A percentile compares a stretch with the other conserved stretches of the same genome.
These are phyloP conservation scores for Mycosphaerella sp. DNA, from an alignment of 2,329 filamentous ascomycete species.

Conservation along the genomic window DNA sequence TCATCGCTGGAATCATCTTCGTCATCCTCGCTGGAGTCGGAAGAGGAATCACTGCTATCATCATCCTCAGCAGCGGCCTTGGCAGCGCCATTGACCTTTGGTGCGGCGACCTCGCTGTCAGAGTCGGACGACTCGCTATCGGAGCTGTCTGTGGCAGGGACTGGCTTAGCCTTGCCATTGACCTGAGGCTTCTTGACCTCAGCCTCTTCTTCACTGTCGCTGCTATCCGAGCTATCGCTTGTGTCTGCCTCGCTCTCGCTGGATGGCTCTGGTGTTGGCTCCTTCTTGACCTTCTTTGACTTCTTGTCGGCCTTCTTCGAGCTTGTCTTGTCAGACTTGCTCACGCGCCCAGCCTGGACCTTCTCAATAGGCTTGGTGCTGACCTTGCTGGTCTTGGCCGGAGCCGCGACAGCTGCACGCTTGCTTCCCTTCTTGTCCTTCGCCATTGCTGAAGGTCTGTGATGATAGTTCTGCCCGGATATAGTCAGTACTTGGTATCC, in stretches of 20 bases:
- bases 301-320: conserved; percentile 46
- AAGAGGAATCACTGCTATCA: conserved; percentile 18
- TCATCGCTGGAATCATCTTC: conserved; percentile 28
- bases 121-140: conserved; percentile 19
- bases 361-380: conserved; percentile 40
- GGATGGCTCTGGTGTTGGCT: conserved; percentile 42
- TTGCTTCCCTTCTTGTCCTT: conserved; percentile 43
- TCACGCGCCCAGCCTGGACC: conserved; percentile 59
- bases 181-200: conserved; percentile 25
- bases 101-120: conserved; percentile 29
- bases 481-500: conserved; percentile 26
- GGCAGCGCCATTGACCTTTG: conserved; percentile 28
- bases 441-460: conserved; percentile 35
- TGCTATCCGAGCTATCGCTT: conserved; percentile 35
- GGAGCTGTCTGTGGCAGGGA: conserved; percentile 21
- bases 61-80: conserved; percentile 26
- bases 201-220: conserved; percentile 34
- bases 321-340: conserved; percentile 59
- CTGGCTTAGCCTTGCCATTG: conserved; percentile 23
- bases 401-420: conserved; percentile 26
- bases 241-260: conserved; percentile 32
- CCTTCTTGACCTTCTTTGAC: conserved; percentile 42
- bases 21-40: conserved; percentile 30
- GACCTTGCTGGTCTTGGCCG: conserved; percentile 31
- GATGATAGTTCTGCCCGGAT: conserved; percentile 26